Base-by-base conservation (phyloP, 495 filamentous ascomycete species). In the Neurospora sp. region DNA sequence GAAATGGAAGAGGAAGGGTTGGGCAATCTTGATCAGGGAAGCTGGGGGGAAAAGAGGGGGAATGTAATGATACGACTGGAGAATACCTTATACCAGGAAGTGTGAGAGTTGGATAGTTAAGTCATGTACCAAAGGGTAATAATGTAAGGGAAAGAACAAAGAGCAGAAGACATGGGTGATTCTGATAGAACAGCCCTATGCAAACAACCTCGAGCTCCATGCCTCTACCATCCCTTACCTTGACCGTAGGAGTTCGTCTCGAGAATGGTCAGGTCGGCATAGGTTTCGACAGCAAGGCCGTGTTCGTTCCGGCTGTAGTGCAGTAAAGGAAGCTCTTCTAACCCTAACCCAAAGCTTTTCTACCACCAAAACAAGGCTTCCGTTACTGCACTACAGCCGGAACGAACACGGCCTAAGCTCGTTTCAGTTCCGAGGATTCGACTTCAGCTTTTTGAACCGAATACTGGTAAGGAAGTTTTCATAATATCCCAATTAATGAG, bases 1-100 rank as follows among this genome's bases (percentile, higher is more conserved):
- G 75, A 3, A n/a, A 73, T 70, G 59, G 39, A 16, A 18, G 20
- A 9, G 72, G 75, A 35, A 69, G 70, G 20, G 69, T 39, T 40
- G 77, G 48, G 20, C 70, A 76, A 39, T 66, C 76, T 14, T 73
- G 74, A 72, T 73, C 70, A 77, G 10, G 18, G 12, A 27, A 31
- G 38, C 37, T 2, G 46, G n/a, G 23, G 39, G 16, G 42, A 2
- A 59, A n/a, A 31, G 11, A 59, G 0, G 20, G 5, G 10, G 9
- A 1, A 12, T 59, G 23, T 31, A 31, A 59, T 59, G 23, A 59
- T 27, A 46, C 9, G 38, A 27, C 27, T 27, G 27, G 27, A 27
- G 27, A 27, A 27, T 27, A 27, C 27, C 27, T 27, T 27, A 27
- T 27, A 27, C 27, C 27, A 27, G 27, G 27, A 27, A 27, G 27